phyloP scores from a whole-genome alignment of 176 grass and related monocot genomes.

The Oryza officinalis region DNA sequence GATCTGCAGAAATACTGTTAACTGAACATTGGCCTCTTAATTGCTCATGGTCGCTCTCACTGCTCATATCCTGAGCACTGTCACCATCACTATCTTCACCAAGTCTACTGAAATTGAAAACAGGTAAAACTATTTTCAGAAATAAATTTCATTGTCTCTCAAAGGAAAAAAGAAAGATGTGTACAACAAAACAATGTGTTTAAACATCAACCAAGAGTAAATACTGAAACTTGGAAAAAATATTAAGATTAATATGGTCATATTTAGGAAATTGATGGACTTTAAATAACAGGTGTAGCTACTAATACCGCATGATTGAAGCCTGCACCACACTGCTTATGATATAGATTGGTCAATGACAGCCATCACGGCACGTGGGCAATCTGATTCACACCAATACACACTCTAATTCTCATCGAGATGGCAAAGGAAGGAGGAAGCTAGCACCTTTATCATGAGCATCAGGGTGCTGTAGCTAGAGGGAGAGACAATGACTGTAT shows the following conservation, averaged over 20 bases:
- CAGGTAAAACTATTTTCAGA: not conserved
- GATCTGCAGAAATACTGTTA: constrained; percentile 31
- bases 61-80: constrained; percentile 52
- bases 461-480: not conserved
- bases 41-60: constrained; percentile 49
- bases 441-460: not conserved
- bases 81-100: constrained; percentile 52
- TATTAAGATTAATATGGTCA: not conserved
- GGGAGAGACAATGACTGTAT: not conserved
- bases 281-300: not conserved
- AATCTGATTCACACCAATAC: not conserved
- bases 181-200: not conserved
- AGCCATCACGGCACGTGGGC: too few species aligned
- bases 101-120: constrained; percentile 27
- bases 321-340: not conserved
- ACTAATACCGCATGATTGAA: not conserved
- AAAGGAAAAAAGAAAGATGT: not conserved
- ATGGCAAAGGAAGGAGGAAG: too few species aligned
- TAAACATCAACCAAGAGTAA: constrained; percentile 2
- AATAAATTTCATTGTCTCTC: not conserved
- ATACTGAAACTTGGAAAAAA: not conserved
- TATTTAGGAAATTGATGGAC: not conserved
- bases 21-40: constrained; percentile 27
- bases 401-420: too few species aligned
- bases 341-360: not conserved